These are phyloP conservation scores for Sporisorium scitamineum DNA, from an alignment of 1,284 basidiomycete genomes.

Conservation along the genomic window DNA sequence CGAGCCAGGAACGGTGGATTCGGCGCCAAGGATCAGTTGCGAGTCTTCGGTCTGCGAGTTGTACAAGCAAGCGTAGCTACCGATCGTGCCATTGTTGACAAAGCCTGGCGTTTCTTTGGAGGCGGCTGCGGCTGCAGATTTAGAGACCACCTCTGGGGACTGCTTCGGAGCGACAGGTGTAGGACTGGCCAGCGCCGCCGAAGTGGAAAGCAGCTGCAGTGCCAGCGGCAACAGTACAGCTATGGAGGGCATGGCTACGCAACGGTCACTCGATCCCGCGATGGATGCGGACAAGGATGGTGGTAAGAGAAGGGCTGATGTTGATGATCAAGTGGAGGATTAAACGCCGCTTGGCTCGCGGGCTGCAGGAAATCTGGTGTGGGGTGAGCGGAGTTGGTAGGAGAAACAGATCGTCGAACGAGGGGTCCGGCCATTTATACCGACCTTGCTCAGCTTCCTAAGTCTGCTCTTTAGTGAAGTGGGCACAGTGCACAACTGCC, in stretches of 20 bases:
- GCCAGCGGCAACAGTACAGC: constrained; percentile 28
- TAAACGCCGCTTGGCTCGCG: not conserved
- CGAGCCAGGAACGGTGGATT: constrained; percentile 34
- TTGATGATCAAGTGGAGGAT: constrained; percentile 11
- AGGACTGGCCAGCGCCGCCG: constrained; percentile 23
- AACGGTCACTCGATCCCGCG: not conserved
- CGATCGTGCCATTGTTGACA: constrained; percentile 62
- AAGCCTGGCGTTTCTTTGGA: constrained; percentile 52
- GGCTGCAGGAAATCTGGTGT: constrained; percentile 18
- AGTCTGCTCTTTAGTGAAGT: not conserved
- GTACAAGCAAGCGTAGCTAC: constrained; percentile 49
- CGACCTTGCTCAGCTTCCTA: not conserved
- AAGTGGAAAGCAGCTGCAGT: constrained; percentile 35
- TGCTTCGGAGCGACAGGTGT: constrained; percentile 12
- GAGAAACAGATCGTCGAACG: not conserved
- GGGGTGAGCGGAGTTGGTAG: constrained; percentile 25
- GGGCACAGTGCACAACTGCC: not conserved
- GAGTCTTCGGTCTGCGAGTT: constrained; percentile 32
- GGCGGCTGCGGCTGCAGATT: constrained; percentile 18
- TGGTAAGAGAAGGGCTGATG: not conserved
- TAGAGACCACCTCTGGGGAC: constrained; percentile 7
- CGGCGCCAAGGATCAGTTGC: constrained; percentile 34
- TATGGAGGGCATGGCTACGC: constrained; percentile 23
- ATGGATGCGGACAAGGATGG: constrained; percentile 1
- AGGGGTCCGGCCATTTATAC: constrained; percentile 18